Evolutionary conservation across 139 green algal genomes (phyloP), one percentile per base, ranked within the genome.

Genomic region (Chlamydomonas eustigma): DNA sequence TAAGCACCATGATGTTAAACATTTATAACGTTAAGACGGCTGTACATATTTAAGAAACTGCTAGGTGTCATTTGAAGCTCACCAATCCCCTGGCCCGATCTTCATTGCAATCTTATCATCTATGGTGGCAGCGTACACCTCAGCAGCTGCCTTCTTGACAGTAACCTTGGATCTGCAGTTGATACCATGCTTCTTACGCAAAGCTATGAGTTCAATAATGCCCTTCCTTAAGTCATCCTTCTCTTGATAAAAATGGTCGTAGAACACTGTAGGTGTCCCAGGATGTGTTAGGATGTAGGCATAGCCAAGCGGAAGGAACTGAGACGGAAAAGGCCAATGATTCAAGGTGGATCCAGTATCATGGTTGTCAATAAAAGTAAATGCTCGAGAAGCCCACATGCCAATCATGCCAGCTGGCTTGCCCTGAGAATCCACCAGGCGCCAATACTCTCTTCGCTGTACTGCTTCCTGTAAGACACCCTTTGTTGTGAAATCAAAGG

Each of bases 281-380:
- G 92, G 91, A 82, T 98, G 94, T 0, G 92, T 97, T 31, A 98
- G 77, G 75, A 97, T 94, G 87, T 98, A 98, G 51, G 91, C 91
- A 70, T 98, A 97, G 32, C 92, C 94, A 84, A 94, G 87, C 39
- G 84, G 73, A 51, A 95, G 73, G 74, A 92, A 85, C 68, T 89
- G 76, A 0, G 65, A 69, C 6, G 87, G 88, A 83, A 94, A 96
- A 1, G 90, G 91, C 91, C 91, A 94, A 76, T 96, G 90, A 76
- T 94, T 93, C 12, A 96, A 75, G 30, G 89, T 93, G 35, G 82
- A 90, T 39, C 91, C 91, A 3, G 88, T 90, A 80, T 90, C 85
- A 84, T 98, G 95, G 87, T 98, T 98, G 76, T 98, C 95, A 63
- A 99, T 90, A 85, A 99, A 99, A 52, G 93, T 97, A 69, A 99